phyloP scores from a whole-genome alignment of 257 asterid species.

The Agastache rugosa region DNA sequence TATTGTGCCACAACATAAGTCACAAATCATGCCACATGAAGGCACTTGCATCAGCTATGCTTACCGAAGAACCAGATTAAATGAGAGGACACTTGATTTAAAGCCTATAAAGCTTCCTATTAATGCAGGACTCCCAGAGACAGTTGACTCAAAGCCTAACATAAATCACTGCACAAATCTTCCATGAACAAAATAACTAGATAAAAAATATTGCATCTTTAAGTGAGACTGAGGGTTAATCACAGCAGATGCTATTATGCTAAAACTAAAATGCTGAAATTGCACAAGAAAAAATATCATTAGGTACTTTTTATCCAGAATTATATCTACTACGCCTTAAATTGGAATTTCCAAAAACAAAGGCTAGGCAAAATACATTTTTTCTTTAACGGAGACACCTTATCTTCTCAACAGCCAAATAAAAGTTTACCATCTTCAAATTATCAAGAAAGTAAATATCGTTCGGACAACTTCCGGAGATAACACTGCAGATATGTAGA shows the following conservation, averaged over 20 bases:
- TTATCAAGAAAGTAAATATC: background rate
- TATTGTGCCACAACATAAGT: constrained; percentile 23
- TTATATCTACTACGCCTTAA: constrained; percentile 7
- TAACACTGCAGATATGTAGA: background rate
- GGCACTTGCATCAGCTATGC: background rate
- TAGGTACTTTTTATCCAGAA: constrained; percentile 10
- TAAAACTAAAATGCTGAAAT: background rate
- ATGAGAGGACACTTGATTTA: constrained; percentile 4
- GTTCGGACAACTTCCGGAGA: constrained; percentile 2
- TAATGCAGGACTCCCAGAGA: background rate
- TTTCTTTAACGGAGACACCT: constrained; percentile 16
- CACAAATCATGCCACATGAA: background rate
- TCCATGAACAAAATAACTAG: background rate
- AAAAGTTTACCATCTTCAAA: constrained; percentile 3
- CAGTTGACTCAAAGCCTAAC: background rate
- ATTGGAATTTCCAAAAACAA: background rate
- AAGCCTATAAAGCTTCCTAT: constrained; percentile 23
- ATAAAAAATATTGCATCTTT: constrained; percentile 10
- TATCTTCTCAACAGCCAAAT: constrained; percentile 20
- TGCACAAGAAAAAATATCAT: background rate
- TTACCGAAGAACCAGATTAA: background rate
- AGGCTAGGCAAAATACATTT: constrained; percentile 1
- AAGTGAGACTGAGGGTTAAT: background rate
- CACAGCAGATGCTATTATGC: background rate
- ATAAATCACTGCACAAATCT: constrained; percentile 6